Base-by-base conservation (phyloP, 805 yeast species). In the Candida montana region DNA sequence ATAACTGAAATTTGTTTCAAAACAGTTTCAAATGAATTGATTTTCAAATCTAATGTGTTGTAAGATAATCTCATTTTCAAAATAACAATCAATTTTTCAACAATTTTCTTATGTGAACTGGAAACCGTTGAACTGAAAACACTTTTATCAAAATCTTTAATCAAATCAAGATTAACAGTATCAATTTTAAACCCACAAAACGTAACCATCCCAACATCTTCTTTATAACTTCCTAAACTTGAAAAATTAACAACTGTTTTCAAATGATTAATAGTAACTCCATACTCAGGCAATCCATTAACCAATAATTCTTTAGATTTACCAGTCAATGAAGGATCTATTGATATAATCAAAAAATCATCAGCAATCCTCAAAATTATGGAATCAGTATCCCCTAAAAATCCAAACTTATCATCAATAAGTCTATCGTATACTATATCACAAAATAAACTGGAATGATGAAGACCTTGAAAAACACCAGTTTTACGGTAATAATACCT, bases 401-500 rank as follows among this genome's bases (percentile, higher is more conserved):
- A 53, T 12, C 54, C 48, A 50, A 51, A 50, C 36, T 48, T 46
- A 3, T 48, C 47, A 23, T 68, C 66, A 10, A 83, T 71, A 24
- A 90, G 55, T 2, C 71, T 67, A 52, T 83, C 88, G 52, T 83
- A 83, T 0, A 85, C 73, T 1, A 88, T 48, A 48, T 88, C 86
- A 48, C 95, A 88, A 28, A 90, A 68, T 5, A 80, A 65, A 1
- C 84, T 74, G 42, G 95, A 91, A 4, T 89, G 59, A 2, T 81
- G 79, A 7, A 87, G 75, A 0, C 98, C 98, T 63, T 90, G 98
- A 40, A 82, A 89, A 0, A 91, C 69, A 0, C 98, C 98, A 9
- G 64, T 59, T 33, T 64, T 74, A 44, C 95, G 64, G n/a, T 58
- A 54, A 52, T 68, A 74, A 3, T 65, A 59, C 7, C 51, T 47